phyloP scores from a whole-genome alignment of 2,329 filamentous ascomycete species.

The Thelonectria rubi region DNA sequence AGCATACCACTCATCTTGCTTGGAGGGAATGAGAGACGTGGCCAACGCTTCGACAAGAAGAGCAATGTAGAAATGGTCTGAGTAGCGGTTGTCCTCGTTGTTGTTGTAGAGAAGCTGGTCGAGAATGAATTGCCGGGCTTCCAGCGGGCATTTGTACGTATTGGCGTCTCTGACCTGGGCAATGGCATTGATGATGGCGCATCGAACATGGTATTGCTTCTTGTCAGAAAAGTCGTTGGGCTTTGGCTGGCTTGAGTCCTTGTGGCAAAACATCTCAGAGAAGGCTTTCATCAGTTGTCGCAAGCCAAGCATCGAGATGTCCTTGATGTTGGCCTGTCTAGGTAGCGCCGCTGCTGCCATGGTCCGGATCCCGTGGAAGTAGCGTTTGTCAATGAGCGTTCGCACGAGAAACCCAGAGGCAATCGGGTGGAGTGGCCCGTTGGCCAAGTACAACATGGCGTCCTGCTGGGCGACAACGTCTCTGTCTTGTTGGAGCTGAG shows the following conservation, averaged over 20 bases:
- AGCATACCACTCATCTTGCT: conserved; percentile 56
- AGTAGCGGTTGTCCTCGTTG: conserved; percentile 88
- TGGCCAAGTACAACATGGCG: conserved; percentile 77
- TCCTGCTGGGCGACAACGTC: conserved; percentile 91
- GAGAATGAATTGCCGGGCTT: conserved; percentile 84
- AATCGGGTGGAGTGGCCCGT: conserved; percentile 75
- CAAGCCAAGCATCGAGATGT: conserved; percentile 77
- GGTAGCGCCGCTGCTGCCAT: conserved; percentile 84
- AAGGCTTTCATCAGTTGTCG: conserved; percentile 88
- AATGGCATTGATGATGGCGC: conserved; percentile 83
- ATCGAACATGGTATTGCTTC: conserved; percentile 83
- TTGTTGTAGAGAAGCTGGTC: conserved; percentile 94
- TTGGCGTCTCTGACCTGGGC: conserved; percentile 77
- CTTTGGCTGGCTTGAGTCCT: conserved; percentile 78
- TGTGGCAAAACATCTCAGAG: conserved; percentile 86
- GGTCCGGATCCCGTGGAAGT: conserved; percentile 91
- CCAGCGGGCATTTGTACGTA: conserved; percentile 76
- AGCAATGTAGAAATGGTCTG: conserved; percentile 89
- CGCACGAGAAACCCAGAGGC: conserved; percentile 89
- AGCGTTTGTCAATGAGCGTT: conserved; percentile 89
- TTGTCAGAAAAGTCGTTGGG: conserved; percentile 94
- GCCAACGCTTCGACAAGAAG: conserved; percentile 74
- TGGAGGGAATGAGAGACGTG: conserved; percentile 63
- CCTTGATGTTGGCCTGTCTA: conserved; percentile 74
- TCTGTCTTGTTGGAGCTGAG: conserved; percentile 94